Evolutionary conservation across 176 grass and related monocot species (phyloP).

Genomic region (Poa pratensis): DNA sequence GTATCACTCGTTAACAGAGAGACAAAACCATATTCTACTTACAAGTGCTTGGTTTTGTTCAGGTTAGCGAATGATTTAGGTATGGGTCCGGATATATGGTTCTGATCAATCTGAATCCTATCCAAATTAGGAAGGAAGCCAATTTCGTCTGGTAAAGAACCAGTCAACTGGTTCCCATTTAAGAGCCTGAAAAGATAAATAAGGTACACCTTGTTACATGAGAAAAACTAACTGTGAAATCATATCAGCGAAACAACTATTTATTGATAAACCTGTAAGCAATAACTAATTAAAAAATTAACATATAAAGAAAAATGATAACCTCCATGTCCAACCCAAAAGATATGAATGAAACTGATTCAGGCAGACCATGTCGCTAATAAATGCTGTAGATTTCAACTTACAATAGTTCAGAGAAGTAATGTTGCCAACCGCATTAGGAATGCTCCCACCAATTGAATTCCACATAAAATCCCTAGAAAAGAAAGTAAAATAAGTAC

Average conservation of each 20-base stretch:
- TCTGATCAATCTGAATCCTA: constrained; percentile 95
- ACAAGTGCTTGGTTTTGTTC: constrained; percentile 95
- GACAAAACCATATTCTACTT: constrained; percentile 52
- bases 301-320: constrained; percentile 8
- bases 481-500: constrained; percentile 30
- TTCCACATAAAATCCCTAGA: constrained; percentile 94
- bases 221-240: constrained; percentile 13
- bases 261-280: neutral
- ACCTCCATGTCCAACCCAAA: constrained; percentile 9
- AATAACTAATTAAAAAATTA: constrained; percentile 13
- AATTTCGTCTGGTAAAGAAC: constrained; percentile 80
- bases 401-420: constrained; percentile 78
- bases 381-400: constrained; percentile 19
- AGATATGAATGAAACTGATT: constrained; percentile 13
- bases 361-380: neutral
- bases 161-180: constrained; percentile 80
- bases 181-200: constrained; percentile 65
- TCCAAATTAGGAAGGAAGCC: constrained; percentile 79
- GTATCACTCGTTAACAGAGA: constrained; percentile 31
- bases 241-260: constrained; percentile 22
- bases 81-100: constrained; percentile 82
- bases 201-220: constrained; percentile 2
- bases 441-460: constrained; percentile 58
- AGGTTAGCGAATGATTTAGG: constrained; percentile 87
- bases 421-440: constrained; percentile 70